These are phyloP conservation scores for fission yeast (Schizosaccharomyces pombe) DNA, from an alignment of 805 yeast species.

Conservation along the genomic window DNA sequence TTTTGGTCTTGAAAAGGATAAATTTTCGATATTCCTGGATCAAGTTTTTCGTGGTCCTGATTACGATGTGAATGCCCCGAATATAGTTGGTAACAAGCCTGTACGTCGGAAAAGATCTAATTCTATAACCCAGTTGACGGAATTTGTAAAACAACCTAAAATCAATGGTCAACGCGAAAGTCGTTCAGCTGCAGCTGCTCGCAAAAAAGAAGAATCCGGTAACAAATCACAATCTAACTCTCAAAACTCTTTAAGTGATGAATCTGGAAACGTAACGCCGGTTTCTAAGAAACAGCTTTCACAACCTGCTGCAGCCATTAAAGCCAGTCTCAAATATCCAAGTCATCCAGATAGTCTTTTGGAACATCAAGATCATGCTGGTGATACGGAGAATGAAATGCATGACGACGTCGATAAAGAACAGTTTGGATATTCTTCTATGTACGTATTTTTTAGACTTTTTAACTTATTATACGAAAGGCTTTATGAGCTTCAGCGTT, in stretches of 20 bases:
- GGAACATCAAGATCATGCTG: neutral
- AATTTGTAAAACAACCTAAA: neutral
- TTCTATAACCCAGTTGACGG: neutral
- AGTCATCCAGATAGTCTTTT: conserved; percentile 16
- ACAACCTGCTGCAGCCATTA: conserved; percentile 3
- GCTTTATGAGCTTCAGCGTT: conserved; percentile 46
- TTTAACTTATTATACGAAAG: conserved; percentile 63
- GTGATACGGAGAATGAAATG: neutral
- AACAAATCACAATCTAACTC: neutral
- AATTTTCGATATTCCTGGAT: neutral
- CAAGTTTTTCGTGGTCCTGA: neutral
- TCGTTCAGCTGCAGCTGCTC: neutral
- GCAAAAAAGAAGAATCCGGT: neutral
- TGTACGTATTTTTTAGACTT: conserved; percentile 74
- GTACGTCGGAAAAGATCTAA: neutral
- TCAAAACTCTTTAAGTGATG: neutral
- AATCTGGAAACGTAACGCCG: neutral
- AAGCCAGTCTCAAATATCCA: conserved; percentile 52
- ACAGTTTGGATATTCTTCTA: conserved; percentile 66
- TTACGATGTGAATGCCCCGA: neutral
- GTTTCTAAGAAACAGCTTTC: neutral
- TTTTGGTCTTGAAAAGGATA: neutral
- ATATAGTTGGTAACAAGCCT: neutral
- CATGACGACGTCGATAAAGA: conserved; percentile 28
- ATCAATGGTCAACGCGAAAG: neutral